Conservation (phyloP, 768 basidiomycete genomes). For the Lactarius pseudohatsudake region DNA sequence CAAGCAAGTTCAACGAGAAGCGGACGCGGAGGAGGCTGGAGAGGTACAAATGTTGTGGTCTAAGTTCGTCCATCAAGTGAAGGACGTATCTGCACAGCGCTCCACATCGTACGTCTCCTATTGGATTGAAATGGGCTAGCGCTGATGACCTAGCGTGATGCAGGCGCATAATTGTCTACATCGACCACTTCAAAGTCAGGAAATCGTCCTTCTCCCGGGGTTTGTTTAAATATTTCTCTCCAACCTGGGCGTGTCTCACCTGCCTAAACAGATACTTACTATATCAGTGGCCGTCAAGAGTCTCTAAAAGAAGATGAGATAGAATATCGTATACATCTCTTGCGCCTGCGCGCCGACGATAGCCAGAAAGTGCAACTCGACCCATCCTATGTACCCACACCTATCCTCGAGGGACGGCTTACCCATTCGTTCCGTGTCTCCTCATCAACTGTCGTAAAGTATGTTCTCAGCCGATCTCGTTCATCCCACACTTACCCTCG, state of each 20-base stretch:
- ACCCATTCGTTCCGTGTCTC: too few relatives aligned
- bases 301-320: slow-evolving; percentile 10
- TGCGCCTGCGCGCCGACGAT: slow-evolving; percentile 17
- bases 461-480: neutral
- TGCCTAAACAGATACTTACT: slow-evolving; percentile 5
- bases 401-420: neutral
- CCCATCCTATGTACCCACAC: slow-evolving; percentile 20
- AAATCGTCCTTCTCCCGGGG: neutral
- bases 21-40: neutral
- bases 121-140: neutral
- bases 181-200: neutral
- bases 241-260: neutral
- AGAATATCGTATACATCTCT: slow-evolving; percentile 12
- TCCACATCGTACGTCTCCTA: slow-evolving; percentile 10
- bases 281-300: slow-evolving; percentile 18
- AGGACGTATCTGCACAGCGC: slow-evolving; percentile 2
- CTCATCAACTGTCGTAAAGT: slow-evolving; percentile 8
- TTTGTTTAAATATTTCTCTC: neutral
- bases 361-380: slow-evolving; percentile 24
- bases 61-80: slow-evolving; percentile 10
- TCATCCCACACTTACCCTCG: neutral
- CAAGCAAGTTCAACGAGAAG: slow-evolving; percentile 14
- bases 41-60: neutral
- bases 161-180: neutral
- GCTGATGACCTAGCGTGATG: neutral